These are phyloP conservation scores for Elsinoe perseae DNA, from an alignment of 2,329 filamentous ascomycete species.

Conservation along the genomic window DNA sequence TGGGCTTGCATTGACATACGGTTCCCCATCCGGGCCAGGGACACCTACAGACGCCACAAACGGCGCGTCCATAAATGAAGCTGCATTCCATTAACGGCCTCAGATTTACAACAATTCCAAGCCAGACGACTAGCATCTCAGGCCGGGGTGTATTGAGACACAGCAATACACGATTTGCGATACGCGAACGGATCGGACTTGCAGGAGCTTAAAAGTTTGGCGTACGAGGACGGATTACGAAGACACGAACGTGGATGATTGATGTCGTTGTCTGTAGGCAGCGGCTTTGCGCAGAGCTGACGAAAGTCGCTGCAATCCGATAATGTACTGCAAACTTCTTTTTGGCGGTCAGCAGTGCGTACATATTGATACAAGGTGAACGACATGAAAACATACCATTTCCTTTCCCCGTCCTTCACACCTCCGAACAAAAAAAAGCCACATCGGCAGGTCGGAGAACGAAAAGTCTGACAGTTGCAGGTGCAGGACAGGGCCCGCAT, in stretches of 20 bases:
- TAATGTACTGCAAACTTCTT: too few species aligned
- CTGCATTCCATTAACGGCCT: neutral
- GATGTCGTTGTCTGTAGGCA: neutral
- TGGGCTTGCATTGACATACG: neutral
- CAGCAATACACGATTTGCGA: neutral
- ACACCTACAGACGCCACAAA: neutral
- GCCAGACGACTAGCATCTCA: too few species aligned
- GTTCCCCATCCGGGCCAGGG: neutral
- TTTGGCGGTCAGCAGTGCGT: too few species aligned
- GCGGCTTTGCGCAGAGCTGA: neutral
- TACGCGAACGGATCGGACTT: constrained; percentile 3
- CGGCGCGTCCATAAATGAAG: neutral
- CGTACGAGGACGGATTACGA: constrained; percentile 10
- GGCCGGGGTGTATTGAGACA: neutral
- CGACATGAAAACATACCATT: neutral
- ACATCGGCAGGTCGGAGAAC: neutral
- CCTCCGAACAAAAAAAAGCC: neutral
- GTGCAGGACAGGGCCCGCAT: neutral
- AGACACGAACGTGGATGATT: constrained; percentile 6
- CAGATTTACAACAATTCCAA: neutral
- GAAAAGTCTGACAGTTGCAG: neutral
- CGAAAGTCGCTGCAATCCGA: neutral
- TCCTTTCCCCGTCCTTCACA: neutral
- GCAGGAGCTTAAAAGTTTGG: neutral
- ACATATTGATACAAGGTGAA: too few species aligned